Conservation (phyloP, 1,284 basidiomycete species). For the Cryptococcus deneoformans region DNA sequence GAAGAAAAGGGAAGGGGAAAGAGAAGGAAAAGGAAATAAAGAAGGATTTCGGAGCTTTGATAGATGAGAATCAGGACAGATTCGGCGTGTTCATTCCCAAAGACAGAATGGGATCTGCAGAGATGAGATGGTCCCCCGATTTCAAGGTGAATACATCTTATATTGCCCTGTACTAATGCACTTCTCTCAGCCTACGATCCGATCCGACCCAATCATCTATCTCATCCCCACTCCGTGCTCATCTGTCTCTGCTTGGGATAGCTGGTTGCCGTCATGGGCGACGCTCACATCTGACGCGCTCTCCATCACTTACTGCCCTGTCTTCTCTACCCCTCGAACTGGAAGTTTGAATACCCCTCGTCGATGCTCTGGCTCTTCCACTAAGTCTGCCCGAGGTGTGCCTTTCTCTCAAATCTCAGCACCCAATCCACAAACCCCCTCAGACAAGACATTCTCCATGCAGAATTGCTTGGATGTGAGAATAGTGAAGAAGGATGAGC, state of each 20-base stretch:
- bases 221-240: constrained; percentile 36
- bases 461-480: constrained; percentile 38
- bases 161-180: not conserved
- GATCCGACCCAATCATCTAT: constrained; percentile 32
- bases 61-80: constrained; percentile 24
- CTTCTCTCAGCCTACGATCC: constrained; percentile 17
- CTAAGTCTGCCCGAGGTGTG: constrained; percentile 24
- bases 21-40: constrained; percentile 30
- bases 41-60: constrained; percentile 14
- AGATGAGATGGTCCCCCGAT: constrained; percentile 27
- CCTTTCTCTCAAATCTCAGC: constrained; percentile 27
- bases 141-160: constrained; percentile 18
- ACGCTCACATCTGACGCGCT: constrained; percentile 23
- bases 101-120: constrained; percentile 43
- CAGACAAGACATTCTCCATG: constrained; percentile 36
- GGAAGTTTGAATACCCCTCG: constrained; percentile 13
- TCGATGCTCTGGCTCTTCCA: constrained; percentile 9
- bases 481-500: constrained; percentile 38
- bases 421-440: constrained; percentile 12
- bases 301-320: constrained; percentile 32
- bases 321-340: constrained; percentile 21
- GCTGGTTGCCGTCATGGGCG: constrained; percentile 42
- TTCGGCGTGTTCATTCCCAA: constrained; percentile 30
- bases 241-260: constrained; percentile 31
- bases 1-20: constrained; percentile 31